Evolutionary conservation across 495 filamentous ascomycete genomes (phyloP), one percentile per base, ranked within the genome.

Genomic region (Podospora fimiseda): DNA sequence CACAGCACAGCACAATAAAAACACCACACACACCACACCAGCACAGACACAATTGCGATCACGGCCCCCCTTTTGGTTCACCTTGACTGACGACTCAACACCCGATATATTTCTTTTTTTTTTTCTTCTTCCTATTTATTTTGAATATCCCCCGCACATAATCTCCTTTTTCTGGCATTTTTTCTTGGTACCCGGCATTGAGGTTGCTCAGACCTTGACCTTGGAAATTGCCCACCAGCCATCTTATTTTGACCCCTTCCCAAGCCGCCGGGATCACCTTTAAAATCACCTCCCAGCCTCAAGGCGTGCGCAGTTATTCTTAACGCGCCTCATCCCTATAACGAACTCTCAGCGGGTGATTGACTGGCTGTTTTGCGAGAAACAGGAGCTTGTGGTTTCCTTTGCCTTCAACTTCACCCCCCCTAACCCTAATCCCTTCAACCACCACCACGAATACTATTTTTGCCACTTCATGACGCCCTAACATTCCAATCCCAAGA

Each of bases 401-500:
- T 20, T 42, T 52, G 19, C 13, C 36, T 14, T 44, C 19, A 30
- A 19, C 40, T 14, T 33, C 23, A 18, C 14, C 22, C 50, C 41
- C 22, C 22, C 44, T 14, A 9, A 1, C 24, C 30, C 7, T 9
- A 27, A 53, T 43, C 56, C 45, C 39, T 55, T 50, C 21, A n/a
- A 41, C 9, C 18, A 40, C 30, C 24, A 23, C 48, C 53, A 15
- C 16, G 37, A 33, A 42, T 27, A 36, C 23, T 33, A 48, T 18
- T 20, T 37, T 23, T 22, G 19, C 41, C 51, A 46, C 50, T 66
- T 61, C 24, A 66, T 68, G 61, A 64, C 56, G 56, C 49, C 30
- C 21, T 51, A 51, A 41, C 58, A 66, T 61, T 60, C 59, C 52
- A 36, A 40, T 54, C 43, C 37, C 14, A 51, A 62, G 55, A 60